Evolutionary conservation across 2,329 filamentous ascomycete genomes (phyloP).

Genomic region (Fusarium sp.): DNA sequence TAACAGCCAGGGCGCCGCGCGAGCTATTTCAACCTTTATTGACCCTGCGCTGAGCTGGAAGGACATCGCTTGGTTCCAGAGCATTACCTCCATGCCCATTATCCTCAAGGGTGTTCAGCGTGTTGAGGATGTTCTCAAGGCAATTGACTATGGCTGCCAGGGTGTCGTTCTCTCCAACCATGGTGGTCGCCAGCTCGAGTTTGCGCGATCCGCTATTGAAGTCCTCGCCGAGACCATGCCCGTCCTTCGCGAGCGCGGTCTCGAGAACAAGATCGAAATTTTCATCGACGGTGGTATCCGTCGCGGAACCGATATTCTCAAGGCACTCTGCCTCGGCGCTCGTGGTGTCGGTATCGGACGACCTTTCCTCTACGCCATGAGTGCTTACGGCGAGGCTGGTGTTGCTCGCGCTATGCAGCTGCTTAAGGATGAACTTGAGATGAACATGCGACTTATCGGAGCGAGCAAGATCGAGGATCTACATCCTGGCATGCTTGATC

Average conservation of each 20-base stretch:
- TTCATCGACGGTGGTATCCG: constrained; percentile 92
- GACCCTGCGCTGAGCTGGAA: constrained; percentile 94
- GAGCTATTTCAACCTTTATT: constrained; percentile 96
- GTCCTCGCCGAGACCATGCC: constrained; percentile 95
- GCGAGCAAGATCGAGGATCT: constrained; percentile 79
- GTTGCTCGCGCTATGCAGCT: constrained; percentile 94
- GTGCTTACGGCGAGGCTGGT: constrained; percentile 85
- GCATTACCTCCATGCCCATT: constrained; percentile 93
- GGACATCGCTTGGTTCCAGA: constrained; percentile 92
- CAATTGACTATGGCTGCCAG: constrained; percentile 83
- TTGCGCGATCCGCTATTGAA: constrained; percentile 88
- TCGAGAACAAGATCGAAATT: constrained; percentile 83
- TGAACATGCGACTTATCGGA: constrained; percentile 97
- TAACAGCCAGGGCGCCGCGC: constrained; percentile 88
- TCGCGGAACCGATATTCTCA: constrained; percentile 92
- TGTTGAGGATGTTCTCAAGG: constrained; percentile 91
- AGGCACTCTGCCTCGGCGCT: constrained; percentile 92
- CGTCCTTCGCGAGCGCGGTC: constrained; percentile 76
- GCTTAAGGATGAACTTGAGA: constrained; percentile 96
- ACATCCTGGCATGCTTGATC: constrained; percentile 83
- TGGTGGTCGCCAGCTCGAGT: constrained; percentile 93
- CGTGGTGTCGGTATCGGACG: constrained; percentile 93
- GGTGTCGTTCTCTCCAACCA: constrained; percentile 97
- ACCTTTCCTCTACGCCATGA: constrained; percentile 97
- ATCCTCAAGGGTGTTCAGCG: constrained; percentile 96